Evolutionary conservation across 1,284 basidiomycete genomes (phyloP), one percentile per base, ranked within the genome.

Genomic region (Coniophora puteana): DNA sequence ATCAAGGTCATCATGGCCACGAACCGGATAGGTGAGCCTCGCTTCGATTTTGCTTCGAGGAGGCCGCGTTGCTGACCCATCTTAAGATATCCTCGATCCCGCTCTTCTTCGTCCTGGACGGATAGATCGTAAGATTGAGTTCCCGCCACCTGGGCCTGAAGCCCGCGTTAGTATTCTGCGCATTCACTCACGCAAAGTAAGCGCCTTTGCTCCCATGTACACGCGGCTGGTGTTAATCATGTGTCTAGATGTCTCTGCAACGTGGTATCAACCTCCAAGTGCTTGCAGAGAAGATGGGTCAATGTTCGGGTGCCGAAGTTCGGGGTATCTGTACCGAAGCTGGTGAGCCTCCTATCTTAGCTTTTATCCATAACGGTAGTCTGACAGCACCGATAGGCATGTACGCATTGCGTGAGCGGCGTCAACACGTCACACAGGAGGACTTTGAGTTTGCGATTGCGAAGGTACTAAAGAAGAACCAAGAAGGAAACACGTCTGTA

Each of bases 1-100:
- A 98, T 98, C 76, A 98, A 99, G 74, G 89, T 98, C 55, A 96
- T 97, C 70, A 97, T 97, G 94, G 94, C 94, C 25, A 97, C 94
- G 42, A 98, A 98, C 69, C 89, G 94, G 58, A 97, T 97, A 70
- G 91, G 85, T 85, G 44, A 40, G 68, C 23, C 40, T 24, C 17
- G 7, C 25, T 33, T 33, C 14, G 26, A 34, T 16, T 32, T 24
- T 28, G 12, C 33, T 4, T 34, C 36, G 6, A 24, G 8, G 42
- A 41, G 8, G 23, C 36, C 6, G 43, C 40, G 13, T 24, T 21
- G 8, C 29, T 41, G 10, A 33, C 27, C 37, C 34, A 14, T 26
- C 13, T 24, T 24, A 49, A 88, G 91, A 99, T 68, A 98, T 98
- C 51, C 80, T 99, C 51, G 95, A 98, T 63, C 86, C 92, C 39